A percentile compares a stretch with the other conserved stretches of the same genome.
Conservation (phyloP, 305 asterid species). For the Fraxinus ornus region DNA sequence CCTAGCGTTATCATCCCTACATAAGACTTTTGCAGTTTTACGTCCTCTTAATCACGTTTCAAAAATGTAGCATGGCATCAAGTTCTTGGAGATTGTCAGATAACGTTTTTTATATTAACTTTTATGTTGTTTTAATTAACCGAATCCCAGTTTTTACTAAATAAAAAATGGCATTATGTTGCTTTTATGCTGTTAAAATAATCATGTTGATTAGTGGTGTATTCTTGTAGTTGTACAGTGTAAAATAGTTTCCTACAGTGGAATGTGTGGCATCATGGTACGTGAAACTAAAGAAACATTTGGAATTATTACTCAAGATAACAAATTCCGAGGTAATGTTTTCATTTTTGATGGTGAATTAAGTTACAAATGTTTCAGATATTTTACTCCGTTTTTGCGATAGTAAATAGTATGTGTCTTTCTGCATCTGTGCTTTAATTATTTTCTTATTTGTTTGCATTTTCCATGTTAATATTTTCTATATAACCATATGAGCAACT, state of each 20-base stretch:
- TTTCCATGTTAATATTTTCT: background rate
- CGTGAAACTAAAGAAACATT: slow-evolving; percentile 82
- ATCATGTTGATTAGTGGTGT: background rate
- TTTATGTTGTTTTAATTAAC: background rate
- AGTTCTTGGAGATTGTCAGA: background rate
- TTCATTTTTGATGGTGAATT: background rate
- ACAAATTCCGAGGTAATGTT: slow-evolving; percentile 67
- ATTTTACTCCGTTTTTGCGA: background rate
- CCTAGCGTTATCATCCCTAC: background rate
- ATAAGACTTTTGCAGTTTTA: background rate
- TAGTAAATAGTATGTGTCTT: background rate
- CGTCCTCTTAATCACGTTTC: background rate
- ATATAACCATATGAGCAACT: background rate
- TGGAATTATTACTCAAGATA: slow-evolving; percentile 74
- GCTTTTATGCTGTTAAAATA: background rate
- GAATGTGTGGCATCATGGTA: slow-evolving; percentile 72
- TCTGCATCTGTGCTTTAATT: background rate
- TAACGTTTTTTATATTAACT: background rate
- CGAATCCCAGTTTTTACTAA: background rate
- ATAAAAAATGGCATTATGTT: background rate
- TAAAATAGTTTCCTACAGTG: slow-evolving; percentile 47
- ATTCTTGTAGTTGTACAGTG: slow-evolving; percentile 64
- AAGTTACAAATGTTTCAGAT: background rate
- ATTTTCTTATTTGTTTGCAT: background rate
- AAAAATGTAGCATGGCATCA: background rate